Base-by-base conservation (phyloP, 2,329 filamentous ascomycete species). In the Zasmidium citrigriseum region DNA sequence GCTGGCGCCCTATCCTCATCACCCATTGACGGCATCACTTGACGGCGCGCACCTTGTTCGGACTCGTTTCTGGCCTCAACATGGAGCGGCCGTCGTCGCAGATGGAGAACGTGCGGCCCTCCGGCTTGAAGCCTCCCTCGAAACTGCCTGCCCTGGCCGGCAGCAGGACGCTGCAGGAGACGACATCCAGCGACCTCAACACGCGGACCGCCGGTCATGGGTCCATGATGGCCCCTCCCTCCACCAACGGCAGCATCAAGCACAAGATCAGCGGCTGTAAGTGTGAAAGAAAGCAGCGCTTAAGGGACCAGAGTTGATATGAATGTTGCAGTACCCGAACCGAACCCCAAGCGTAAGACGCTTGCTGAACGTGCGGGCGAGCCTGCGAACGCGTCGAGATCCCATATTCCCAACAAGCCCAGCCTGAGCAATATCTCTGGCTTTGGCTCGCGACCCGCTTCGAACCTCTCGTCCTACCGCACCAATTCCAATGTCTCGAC, bases 261-360 rank as follows among this genome's bases (percentile, higher is more conserved):
- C 78, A 83, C 64, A 83, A 82, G 70, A 79, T 80, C 53, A 76
- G 77, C 41, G 78, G 78, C 59, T 72, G 80, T 81, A 76, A 71
- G 71, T 69, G 55, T 44, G 25, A 51, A 51, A 29, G 18, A 50
- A 27, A 10, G 52, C 4, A 22, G 58, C 34, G 22, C 11, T 11
- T n/a, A 4, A 44, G 18, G 50, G 38, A 21, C 10, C 50, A 52
- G 34, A 34, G 23, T 24, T 46, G 22, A 50, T 27, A 22, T 38
- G 9, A 7, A 14, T 21, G 18, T 9, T 44, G 55, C 67, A 77
- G 78, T 76, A 57, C 71, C 75, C 58, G 80, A 81, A 70, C 76
- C 80, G 11, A 74, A 76, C n/a, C 70, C 76, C 23, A 82, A 81
- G 71, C 77, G 80, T 51, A 81, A 80, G 67, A 81, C 81, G n/a